A percentile compares a stretch with the other conserved stretches of the same genome.
Conservation (phyloP, 306 rosid species). For the Macrotyloma uniflorum region DNA sequence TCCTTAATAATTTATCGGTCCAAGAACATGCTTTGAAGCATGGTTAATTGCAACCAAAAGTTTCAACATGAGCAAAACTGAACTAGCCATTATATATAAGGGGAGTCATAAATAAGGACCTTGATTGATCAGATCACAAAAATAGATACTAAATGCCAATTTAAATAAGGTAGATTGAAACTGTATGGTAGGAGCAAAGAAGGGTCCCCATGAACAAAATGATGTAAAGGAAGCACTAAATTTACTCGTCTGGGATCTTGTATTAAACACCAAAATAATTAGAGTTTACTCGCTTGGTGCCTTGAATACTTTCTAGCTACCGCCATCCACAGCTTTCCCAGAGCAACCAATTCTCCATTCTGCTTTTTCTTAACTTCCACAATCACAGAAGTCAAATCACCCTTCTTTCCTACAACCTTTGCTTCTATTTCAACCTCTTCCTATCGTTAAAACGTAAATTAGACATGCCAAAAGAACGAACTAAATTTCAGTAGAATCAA, state of each 20-base stretch:
- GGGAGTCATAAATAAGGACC: background rate
- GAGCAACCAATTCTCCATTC: conserved; percentile 44
- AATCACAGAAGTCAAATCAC: conserved; percentile 34
- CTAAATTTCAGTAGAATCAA: background rate
- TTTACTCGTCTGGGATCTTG: background rate
- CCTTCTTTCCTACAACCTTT: conserved; percentile 42
- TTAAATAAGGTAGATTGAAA: background rate
- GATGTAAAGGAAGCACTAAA: background rate
- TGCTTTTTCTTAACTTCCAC: conserved; percentile 45
- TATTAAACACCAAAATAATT: background rate
- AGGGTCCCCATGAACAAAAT: background rate
- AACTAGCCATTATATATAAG: background rate
- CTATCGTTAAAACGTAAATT: conserved; percentile 29
- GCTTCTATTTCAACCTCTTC: conserved; percentile 55
- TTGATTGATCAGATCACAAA: background rate
- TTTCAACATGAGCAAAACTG: background rate
- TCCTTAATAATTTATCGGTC: too few relatives aligned
- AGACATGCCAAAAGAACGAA: background rate
- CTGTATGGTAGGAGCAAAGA: background rate
- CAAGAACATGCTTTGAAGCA: background rate
- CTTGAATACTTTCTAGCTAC: background rate
- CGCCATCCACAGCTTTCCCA: conserved; percentile 51
- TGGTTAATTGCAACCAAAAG: background rate
- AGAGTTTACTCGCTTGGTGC: conserved; percentile 16
- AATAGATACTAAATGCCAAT: background rate